These are phyloP conservation scores for Psilocybe subaeruginosa DNA, from an alignment of 768 basidiomycete genomes.

Conservation along the genomic window DNA sequence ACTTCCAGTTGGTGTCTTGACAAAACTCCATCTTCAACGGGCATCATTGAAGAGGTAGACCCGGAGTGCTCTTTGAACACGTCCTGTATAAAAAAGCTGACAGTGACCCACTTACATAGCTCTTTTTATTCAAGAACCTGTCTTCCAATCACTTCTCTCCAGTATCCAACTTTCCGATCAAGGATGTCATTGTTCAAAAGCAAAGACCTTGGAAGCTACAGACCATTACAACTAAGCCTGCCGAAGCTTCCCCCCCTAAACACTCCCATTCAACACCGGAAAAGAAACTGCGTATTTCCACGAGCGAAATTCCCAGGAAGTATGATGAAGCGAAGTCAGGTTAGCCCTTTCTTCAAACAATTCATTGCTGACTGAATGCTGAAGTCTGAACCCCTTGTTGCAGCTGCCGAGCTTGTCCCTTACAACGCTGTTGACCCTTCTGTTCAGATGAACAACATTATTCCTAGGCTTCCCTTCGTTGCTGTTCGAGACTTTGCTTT, in stretches of 20 bases:
- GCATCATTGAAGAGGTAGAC: too few relatives aligned
- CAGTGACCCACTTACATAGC: too few relatives aligned
- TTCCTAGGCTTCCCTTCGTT: not conserved
- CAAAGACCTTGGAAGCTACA: too few relatives aligned
- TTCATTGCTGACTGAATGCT: not conserved
- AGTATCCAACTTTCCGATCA: too few relatives aligned
- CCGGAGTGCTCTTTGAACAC: too few relatives aligned
- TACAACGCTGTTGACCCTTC: not conserved
- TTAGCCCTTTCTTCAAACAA: not conserved
- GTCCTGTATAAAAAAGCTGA: too few relatives aligned
- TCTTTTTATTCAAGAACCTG: too few relatives aligned
- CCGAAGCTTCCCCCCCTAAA: not conserved
- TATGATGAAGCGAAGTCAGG: not conserved
- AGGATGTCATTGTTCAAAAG: too few relatives aligned
- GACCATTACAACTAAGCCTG: not conserved
- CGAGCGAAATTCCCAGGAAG: not conserved
- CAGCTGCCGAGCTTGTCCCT: not conserved
- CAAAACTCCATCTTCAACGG: too few relatives aligned
- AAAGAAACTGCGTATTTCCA: not conserved
- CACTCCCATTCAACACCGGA: not conserved
- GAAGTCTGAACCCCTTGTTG: not conserved
- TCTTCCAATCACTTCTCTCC: too few relatives aligned
- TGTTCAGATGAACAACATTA: not conserved
- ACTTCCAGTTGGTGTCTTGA: too few relatives aligned
- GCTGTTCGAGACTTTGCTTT: not conserved